phyloP scores from a whole-genome alignment of 805 yeast genomes.

The Kregervanrija delftensis region DNA sequence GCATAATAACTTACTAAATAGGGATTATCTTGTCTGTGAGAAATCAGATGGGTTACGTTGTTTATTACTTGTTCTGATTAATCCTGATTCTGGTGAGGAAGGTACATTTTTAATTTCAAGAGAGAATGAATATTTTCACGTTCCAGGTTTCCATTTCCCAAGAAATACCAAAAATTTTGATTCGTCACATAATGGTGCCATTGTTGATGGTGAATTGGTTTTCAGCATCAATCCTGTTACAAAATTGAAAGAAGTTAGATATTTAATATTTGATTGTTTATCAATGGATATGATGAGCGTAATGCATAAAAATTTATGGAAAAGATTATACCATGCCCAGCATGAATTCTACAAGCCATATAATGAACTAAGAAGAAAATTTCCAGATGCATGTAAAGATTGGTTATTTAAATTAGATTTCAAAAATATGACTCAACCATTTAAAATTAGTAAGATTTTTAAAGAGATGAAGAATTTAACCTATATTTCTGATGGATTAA shows the following conservation, averaged over 20 bases:
- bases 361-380: slow-evolving; percentile 54
- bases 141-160: slow-evolving; percentile 85
- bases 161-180: slow-evolving; percentile 35
- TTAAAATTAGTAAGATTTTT: slow-evolving; percentile 69
- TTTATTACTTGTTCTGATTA: slow-evolving; percentile 55
- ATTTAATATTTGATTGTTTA: slow-evolving; percentile 85
- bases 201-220: slow-evolving; percentile 93
- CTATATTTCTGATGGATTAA: slow-evolving; percentile 90
- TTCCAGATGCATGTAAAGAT: slow-evolving; percentile 65
- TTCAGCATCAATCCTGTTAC: slow-evolving; percentile 51
- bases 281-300: slow-evolving; percentile 73
- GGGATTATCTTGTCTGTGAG: slow-evolving; percentile 92
- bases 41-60: slow-evolving; percentile 92
- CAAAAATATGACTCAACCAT: slow-evolving; percentile 83
- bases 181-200: slow-evolving; percentile 75
- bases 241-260: slow-evolving; percentile 61
- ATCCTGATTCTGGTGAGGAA: slow-evolving; percentile 69
- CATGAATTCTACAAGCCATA: slow-evolving; percentile 80
- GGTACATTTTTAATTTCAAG: slow-evolving; percentile 86
- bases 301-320: slow-evolving; percentile 64
- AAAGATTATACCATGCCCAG: slow-evolving; percentile 81
- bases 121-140: slow-evolving; percentile 76
- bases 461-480: slow-evolving; percentile 63
- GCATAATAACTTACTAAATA: slow-evolving; percentile 46
- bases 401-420: slow-evolving; percentile 84